phyloP scores from a whole-genome alignment of 2,329 filamentous ascomycete species.

The Penicillium sp. region DNA sequence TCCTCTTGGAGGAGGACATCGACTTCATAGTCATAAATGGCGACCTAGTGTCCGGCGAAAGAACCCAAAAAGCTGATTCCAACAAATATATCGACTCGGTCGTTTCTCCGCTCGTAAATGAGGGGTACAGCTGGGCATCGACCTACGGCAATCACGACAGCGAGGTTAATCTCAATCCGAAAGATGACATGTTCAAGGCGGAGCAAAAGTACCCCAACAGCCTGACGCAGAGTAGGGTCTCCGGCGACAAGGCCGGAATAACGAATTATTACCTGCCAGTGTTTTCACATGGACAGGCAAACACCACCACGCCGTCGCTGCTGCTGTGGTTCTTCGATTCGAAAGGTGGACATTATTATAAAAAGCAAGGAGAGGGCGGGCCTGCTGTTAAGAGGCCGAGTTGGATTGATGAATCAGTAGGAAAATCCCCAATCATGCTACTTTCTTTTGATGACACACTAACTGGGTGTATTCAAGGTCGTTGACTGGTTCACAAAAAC shows the following conservation, averaged over 20 bases:
- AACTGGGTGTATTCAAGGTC: conserved; percentile 13
- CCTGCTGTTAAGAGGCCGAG: conserved; percentile 37
- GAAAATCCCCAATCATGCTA: background rate
- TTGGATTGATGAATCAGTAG: conserved; percentile 48
- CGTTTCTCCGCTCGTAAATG: conserved; percentile 57
- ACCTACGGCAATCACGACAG: conserved; percentile 72
- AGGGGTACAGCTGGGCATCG: conserved; percentile 62
- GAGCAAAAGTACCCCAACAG: conserved; percentile 42
- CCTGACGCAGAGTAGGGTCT: conserved; percentile 48
- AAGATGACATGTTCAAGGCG: conserved; percentile 40
- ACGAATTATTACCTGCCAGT: conserved; percentile 58
- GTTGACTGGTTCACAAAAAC: conserved; percentile 49
- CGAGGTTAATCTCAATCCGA: conserved; percentile 57
- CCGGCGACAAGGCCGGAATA: conserved; percentile 41
- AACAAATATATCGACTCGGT: conserved; percentile 61
- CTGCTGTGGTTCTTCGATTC: conserved; percentile 74
- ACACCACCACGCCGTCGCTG: conserved; percentile 37
- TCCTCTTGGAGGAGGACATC: conserved; percentile 59
- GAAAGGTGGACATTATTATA: conserved; percentile 57
- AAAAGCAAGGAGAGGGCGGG: conserved; percentile 23
- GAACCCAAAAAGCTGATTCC: conserved; percentile 54
- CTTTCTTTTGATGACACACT: background rate
- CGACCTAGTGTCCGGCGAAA: conserved; percentile 69
- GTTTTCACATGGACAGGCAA: conserved; percentile 45
- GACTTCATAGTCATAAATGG: conserved; percentile 69